Conservation (phyloP, 805 yeast species). For the Ogataea saltuana region DNA sequence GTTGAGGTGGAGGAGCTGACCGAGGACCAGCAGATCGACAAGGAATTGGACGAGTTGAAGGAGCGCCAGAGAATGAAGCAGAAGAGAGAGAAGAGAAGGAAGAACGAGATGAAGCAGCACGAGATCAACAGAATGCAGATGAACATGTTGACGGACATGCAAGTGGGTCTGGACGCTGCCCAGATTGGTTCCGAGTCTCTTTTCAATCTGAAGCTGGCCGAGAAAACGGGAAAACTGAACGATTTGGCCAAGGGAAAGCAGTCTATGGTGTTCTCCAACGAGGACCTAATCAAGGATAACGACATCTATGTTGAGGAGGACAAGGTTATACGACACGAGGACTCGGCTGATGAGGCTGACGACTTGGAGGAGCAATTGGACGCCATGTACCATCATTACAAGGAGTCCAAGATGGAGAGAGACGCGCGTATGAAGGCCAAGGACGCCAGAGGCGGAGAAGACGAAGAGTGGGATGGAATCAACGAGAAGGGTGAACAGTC, state of each 20-base stretch:
- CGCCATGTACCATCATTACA: slow-evolving; percentile 73
- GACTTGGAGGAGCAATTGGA: slow-evolving; percentile 81
- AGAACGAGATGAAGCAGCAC: slow-evolving; percentile 81
- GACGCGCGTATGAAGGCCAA: slow-evolving; percentile 71
- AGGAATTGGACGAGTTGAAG: slow-evolving; percentile 73
- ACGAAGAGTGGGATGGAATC: slow-evolving; percentile 82
- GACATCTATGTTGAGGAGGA: slow-evolving; percentile 56
- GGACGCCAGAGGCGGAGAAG: slow-evolving; percentile 70
- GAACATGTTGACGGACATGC: slow-evolving; percentile 92
- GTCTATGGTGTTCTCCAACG: slow-evolving; percentile 57
- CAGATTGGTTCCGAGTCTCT: slow-evolving; percentile 73
- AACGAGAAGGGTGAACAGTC: slow-evolving; percentile 40
- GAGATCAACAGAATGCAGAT: slow-evolving; percentile 90
- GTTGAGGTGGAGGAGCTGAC: slow-evolving; percentile 70
- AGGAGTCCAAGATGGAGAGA: slow-evolving; percentile 63
- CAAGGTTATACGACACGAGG: slow-evolving; percentile 29
- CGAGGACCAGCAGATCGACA: slow-evolving; percentile 88
- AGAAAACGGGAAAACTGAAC: slow-evolving; percentile 78
- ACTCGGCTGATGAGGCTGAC: slow-evolving; percentile 56
- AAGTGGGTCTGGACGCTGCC: slow-evolving; percentile 92
- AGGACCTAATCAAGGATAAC: slow-evolving; percentile 53
- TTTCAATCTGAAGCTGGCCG: slow-evolving; percentile 82
- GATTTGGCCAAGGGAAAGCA: slow-evolving; percentile 77
- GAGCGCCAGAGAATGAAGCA: slow-evolving; percentile 66
- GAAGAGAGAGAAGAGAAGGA: slow-evolving; percentile 80